A percentile compares a stretch with the other conserved stretches of the same genome.
phyloP scores from a whole-genome alignment of 768 basidiomycete genomes.

The Phylloporus scabripes region DNA sequence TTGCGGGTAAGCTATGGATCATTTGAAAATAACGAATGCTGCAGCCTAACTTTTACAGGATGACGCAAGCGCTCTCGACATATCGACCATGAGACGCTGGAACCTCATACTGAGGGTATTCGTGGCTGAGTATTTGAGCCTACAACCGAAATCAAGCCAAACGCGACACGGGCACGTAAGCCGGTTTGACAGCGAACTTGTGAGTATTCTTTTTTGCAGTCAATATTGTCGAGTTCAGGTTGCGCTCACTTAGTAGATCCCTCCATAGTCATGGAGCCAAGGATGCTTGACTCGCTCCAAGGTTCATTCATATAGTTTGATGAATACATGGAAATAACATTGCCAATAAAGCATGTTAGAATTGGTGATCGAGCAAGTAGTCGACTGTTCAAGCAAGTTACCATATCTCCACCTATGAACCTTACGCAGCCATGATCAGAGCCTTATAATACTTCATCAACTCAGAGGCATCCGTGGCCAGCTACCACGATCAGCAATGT shows the following conservation, averaged over 20 bases:
- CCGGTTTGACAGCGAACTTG: slow-evolving; percentile 44
- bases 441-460: slow-evolving; percentile 41
- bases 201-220: slow-evolving; percentile 27
- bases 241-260: slow-evolving; percentile 16
- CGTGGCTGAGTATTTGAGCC: slow-evolving; percentile 81
- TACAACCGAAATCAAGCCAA: slow-evolving; percentile 45
- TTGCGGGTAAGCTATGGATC: slow-evolving; percentile 45
- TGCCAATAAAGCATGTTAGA: neutral
- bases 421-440: slow-evolving; percentile 24
- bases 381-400: slow-evolving; percentile 1
- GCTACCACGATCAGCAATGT: slow-evolving; percentile 16
- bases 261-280: neutral
- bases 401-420: slow-evolving; percentile 4
- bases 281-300: neutral
- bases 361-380: neutral
- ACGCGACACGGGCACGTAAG: slow-evolving; percentile 23
- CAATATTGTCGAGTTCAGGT: slow-evolving; percentile 2
- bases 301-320: slow-evolving; percentile 1
- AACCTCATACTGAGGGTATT: slow-evolving; percentile 84
- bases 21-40: neutral
- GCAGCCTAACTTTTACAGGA: slow-evolving; percentile 50
- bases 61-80: slow-evolving; percentile 79
- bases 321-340: neutral
- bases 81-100: slow-evolving; percentile 86
- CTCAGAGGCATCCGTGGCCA: slow-evolving; percentile 35